Evolutionary conservation across 2,329 filamentous ascomycete species (phyloP).

Genomic region (Pseudogymnoascus sp.): DNA sequence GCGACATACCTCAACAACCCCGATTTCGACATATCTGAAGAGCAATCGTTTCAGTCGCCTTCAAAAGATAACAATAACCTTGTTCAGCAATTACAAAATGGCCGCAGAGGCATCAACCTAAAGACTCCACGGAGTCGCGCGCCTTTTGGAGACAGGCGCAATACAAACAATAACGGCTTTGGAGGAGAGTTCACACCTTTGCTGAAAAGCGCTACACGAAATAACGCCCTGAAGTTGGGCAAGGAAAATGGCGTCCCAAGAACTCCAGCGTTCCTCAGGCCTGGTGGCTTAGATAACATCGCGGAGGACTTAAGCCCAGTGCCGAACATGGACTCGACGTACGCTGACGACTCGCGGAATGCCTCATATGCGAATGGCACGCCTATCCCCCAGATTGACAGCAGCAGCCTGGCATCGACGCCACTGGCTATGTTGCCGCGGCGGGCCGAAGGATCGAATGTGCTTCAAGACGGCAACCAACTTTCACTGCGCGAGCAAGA

Average conservation of each 20-base stretch:
- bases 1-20: constrained; percentile 66
- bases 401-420: constrained; percentile 74
- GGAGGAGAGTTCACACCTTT: constrained; percentile 85
- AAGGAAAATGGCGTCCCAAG: constrained; percentile 53
- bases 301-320: constrained; percentile 67
- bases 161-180: constrained; percentile 52
- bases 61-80: constrained; percentile 67
- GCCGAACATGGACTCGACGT: constrained; percentile 64
- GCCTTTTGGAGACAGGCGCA: constrained; percentile 62
- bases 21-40: constrained; percentile 77
- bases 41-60: constrained; percentile 78
- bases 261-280: constrained; percentile 60
- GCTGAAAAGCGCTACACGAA: constrained; percentile 70
- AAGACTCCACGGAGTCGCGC: constrained; percentile 64
- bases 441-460: constrained; percentile 52
- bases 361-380: constrained; percentile 58
- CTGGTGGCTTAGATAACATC: constrained; percentile 50
- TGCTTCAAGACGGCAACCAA: constrained; percentile 78
- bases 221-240: constrained; percentile 56
- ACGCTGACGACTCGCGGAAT: constrained; percentile 54
- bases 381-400: constrained; percentile 64
- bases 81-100: constrained; percentile 64
- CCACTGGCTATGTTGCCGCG: constrained; percentile 64
- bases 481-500: constrained; percentile 91
- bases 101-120: constrained; percentile 47